Evolutionary conservation across 1,284 basidiomycete species (phyloP).

Genomic region (Sporisorium graminicola): DNA sequence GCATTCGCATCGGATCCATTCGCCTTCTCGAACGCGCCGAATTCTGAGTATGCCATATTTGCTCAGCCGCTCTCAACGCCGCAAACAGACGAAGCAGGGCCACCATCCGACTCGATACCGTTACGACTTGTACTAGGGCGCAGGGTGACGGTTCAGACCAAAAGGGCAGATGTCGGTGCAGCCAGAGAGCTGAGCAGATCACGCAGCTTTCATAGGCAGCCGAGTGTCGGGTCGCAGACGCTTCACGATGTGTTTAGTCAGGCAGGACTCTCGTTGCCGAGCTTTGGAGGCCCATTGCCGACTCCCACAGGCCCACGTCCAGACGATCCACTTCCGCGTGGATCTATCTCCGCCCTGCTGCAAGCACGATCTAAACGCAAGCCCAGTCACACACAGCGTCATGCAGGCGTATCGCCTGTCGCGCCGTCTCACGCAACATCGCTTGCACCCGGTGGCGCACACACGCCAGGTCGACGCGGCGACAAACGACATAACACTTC

Average conservation of each 20-base stretch:
- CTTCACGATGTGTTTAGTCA: constrained; percentile 47
- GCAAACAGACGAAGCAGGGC: constrained; percentile 4
- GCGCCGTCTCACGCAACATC: constrained; percentile 4
- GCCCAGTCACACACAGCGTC: constrained; percentile 21
- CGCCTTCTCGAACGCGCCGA: constrained; percentile 4
- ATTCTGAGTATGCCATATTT: constrained; percentile 50
- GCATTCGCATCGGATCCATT: constrained; percentile 23
- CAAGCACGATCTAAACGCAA: constrained; percentile 44
- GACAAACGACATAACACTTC: constrained; percentile 46
- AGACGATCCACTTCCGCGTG: constrained; percentile 61
- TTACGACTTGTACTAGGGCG: constrained; percentile 44
- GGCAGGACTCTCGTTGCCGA: constrained; percentile 36
- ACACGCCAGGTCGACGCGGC: constrained; percentile 54
- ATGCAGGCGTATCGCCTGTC: constrained; percentile 8
- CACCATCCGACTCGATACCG: constrained; percentile 5
- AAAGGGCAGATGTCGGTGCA: constrained; percentile 1
- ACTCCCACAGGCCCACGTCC: constrained; percentile 34
- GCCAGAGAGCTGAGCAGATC: constrained; percentile 29
- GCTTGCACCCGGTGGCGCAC: constrained; percentile 14
- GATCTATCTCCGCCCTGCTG: constrained; percentile 33
- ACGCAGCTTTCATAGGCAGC: constrained; percentile 40
- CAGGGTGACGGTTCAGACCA: constrained; percentile 19
- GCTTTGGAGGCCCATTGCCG: constrained; percentile 20
- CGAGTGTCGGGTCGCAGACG: constrained; percentile 26
- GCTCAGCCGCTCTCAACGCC: constrained; percentile 19